phyloP scores from a whole-genome alignment of 1,139 yeast genomes.

The Trichomonascaceae sp. region DNA sequence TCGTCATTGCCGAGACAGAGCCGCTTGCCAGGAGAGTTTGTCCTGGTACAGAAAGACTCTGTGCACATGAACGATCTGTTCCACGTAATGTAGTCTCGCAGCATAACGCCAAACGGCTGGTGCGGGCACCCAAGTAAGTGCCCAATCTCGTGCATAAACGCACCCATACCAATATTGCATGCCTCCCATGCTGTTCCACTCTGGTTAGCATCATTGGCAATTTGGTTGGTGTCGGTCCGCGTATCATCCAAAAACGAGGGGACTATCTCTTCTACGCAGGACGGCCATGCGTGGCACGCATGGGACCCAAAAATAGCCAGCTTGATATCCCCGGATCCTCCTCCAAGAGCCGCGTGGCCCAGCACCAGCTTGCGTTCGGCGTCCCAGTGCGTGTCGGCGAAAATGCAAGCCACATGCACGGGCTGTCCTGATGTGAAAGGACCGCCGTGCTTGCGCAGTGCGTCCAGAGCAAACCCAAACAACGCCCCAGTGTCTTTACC shows the following conservation, averaged over 20 bases:
- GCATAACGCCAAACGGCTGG: conserved; percentile 80
- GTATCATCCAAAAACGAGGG: conserved; percentile 64
- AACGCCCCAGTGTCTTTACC: conserved; percentile 67
- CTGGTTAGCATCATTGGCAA: conserved; percentile 77
- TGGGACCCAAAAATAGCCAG: conserved; percentile 92
- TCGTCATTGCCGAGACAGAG: conserved; percentile 47
- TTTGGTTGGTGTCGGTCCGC: conserved; percentile 46
- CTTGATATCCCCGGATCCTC: conserved; percentile 56
- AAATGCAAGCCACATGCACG: conserved; percentile 73
- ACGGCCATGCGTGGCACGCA: conserved; percentile 84
- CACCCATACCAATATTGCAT: conserved; percentile 75
- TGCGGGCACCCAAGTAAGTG: conserved; percentile 88
- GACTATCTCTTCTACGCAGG: conserved; percentile 53
- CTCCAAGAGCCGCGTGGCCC: conserved; percentile 93
- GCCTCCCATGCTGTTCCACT: conserved; percentile 91
- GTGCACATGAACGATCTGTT: conserved; percentile 72
- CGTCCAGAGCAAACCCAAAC: conserved; percentile 67
- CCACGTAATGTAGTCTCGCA: conserved; percentile 69
- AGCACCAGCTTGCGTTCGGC: conserved; percentile 41
- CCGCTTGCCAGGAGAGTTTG: conserved; percentile 31
- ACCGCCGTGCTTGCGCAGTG: conserved; percentile 42
- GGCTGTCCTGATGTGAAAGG: conserved; percentile 39
- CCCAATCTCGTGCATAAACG: conserved; percentile 92
- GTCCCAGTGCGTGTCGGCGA: conserved; percentile 81
- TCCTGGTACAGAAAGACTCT: conserved; percentile 47